Percentiles rank a stretch among this genome's conserved stretches.
phyloP scores from a whole-genome alignment of 176 grass and related monocot species.

The Canna indica region DNA sequence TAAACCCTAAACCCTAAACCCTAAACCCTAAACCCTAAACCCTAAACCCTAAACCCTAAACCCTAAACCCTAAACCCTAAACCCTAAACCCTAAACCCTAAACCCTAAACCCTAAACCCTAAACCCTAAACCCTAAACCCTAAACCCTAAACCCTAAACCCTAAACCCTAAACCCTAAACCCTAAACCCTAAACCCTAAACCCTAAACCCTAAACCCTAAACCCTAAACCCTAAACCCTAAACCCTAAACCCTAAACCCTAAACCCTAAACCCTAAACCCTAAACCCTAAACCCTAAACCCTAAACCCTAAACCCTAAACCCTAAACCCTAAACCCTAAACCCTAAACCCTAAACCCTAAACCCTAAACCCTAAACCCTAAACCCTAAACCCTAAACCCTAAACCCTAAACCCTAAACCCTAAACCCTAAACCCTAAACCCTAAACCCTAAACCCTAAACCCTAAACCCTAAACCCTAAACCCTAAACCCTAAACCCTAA shows the following conservation, averaged over 20 bases:
- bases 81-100: background rate
- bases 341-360: conserved; percentile 24
- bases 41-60: conserved; percentile 18
- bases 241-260: conserved; percentile 20
- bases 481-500: no score
- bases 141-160: conserved; percentile 8
- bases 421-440: no score
- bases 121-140: conserved; percentile 16
- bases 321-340: conserved; percentile 27
- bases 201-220: background rate
- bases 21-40: conserved; percentile 21
- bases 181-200: background rate
- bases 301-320: conserved; percentile 22
- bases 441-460: no score
- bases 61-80: conserved; percentile 8
- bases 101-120: conserved; percentile 16
- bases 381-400: conserved; percentile 20
- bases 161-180: background rate
- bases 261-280: conserved; percentile 21
- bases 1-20: conserved; percentile 16
- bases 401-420: conserved; percentile 8
- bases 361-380: conserved; percentile 18
- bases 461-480: no score
- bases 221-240: conserved; percentile 24
- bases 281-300: conserved; percentile 23